Conservation (phyloP, 495 filamentous ascomycete genomes). For the Poronia punctata region DNA sequence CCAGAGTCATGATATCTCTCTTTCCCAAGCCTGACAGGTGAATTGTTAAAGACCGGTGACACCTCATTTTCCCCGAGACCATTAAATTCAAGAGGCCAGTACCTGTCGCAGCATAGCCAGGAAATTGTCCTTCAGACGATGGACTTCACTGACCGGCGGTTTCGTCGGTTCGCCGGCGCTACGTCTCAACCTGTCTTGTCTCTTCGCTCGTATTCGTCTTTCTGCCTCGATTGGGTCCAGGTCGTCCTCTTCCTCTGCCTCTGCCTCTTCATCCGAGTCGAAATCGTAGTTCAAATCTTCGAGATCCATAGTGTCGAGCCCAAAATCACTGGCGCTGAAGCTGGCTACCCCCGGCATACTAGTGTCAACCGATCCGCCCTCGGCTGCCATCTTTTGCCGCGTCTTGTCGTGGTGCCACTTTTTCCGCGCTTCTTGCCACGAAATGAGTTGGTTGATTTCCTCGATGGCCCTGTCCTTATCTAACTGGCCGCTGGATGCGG, state of each 20-base stretch:
- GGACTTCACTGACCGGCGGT: constrained; percentile 69
- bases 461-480: constrained; percentile 63
- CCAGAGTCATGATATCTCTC: too few species aligned
- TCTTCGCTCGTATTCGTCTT: constrained; percentile 63
- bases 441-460: constrained; percentile 78
- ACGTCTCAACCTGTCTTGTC: constrained; percentile 70
- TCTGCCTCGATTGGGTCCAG: constrained; percentile 82
- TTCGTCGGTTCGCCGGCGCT: constrained; percentile 87
- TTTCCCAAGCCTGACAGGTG: background rate
- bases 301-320: constrained; percentile 77
- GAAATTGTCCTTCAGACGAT: constrained; percentile 72
- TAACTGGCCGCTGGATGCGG: constrained; percentile 56
- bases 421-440: constrained; percentile 91
- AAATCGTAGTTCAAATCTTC: constrained; percentile 76
- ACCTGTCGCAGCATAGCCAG: constrained; percentile 78
- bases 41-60: background rate
- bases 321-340: constrained; percentile 78
- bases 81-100: constrained; percentile 56
- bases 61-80: background rate
- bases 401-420: constrained; percentile 98
- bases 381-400: constrained; percentile 94
- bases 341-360: constrained; percentile 40
- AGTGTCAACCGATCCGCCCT: constrained; percentile 45
- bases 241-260: constrained; percentile 69
- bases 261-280: constrained; percentile 60